Conservation (phyloP, 2,329 filamentous ascomycete genomes). For the Hysterium pulicare region DNA sequence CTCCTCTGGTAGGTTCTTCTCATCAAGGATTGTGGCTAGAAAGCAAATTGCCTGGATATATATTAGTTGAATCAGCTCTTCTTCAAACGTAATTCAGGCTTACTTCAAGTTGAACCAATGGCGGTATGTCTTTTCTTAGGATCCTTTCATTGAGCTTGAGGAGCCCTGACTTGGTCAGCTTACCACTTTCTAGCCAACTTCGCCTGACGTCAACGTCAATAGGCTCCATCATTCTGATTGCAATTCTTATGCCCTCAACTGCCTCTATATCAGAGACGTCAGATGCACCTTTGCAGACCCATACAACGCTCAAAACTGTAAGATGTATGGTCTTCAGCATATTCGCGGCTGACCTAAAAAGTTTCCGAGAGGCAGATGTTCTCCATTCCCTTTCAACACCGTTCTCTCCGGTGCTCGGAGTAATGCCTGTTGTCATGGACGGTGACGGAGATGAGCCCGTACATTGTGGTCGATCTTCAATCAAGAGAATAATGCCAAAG, state of each 20-base stretch:
- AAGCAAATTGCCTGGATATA: constrained; percentile 20
- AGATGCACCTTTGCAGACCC: constrained; percentile 21
- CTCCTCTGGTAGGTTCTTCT: constrained; percentile 14
- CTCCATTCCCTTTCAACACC: constrained; percentile 18
- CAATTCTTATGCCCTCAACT: constrained; percentile 30
- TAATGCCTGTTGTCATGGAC: neutral
- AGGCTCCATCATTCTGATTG: constrained; percentile 22
- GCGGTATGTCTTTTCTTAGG: constrained; percentile 15
- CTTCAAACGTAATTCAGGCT: neutral
- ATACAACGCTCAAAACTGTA: constrained; percentile 28
- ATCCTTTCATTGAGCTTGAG: constrained; percentile 29
- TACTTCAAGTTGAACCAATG: constrained; percentile 25
- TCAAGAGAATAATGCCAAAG: constrained; percentile 28
- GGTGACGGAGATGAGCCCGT: neutral
- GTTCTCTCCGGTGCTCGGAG: neutral
- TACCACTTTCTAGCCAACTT: constrained; percentile 20
- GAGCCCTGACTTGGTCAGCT: constrained; percentile 16
- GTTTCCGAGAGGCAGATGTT: constrained; percentile 27
- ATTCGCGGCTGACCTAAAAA: constrained; percentile 24
- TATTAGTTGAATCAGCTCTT: neutral
- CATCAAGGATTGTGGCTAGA: constrained; percentile 23
- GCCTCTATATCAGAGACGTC: constrained; percentile 25
- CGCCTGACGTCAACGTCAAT: constrained; percentile 18
- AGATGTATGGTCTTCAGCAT: constrained; percentile 29
- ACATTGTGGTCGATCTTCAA: constrained; percentile 16